phyloP scores from a whole-genome alignment of 2,329 filamentous ascomycete species.

The Aspergillus novoparasiticus region DNA sequence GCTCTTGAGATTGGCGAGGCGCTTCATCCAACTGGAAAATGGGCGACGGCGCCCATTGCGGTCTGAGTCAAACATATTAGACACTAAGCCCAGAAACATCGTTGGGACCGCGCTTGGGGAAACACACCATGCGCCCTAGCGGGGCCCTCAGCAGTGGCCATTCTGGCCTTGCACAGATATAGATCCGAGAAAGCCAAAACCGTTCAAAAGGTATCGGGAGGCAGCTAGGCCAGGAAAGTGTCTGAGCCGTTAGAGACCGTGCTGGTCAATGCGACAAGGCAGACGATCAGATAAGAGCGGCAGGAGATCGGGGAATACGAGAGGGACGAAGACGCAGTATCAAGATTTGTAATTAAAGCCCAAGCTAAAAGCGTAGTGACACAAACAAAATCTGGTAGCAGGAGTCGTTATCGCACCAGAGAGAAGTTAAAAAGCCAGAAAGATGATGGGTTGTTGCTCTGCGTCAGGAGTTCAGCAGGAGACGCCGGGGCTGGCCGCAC shows the following conservation, averaged over 20 bases:
- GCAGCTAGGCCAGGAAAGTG: not conserved
- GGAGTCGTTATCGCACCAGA: not conserved
- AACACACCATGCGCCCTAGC: slow-evolving; percentile 50
- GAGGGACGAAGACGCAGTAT: not conserved
- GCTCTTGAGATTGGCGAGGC: slow-evolving; percentile 82
- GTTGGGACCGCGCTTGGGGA: slow-evolving; percentile 2
- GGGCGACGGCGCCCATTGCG: slow-evolving; percentile 75
- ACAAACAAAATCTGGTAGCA: not conserved
- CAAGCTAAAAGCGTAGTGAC: not conserved
- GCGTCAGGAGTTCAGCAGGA: slow-evolving; percentile 4
- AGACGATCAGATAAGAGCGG: slow-evolving; percentile 8
- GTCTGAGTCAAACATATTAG: slow-evolving; percentile 52
- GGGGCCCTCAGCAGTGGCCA: slow-evolving; percentile 39
- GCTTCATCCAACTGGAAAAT: slow-evolving; percentile 93
- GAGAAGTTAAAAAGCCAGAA: not conserved
- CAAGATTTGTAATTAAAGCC: not conserved
- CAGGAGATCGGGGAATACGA: not conserved
- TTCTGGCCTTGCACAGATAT: slow-evolving; percentile 18
- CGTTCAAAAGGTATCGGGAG: not conserved
- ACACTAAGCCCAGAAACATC: not conserved
- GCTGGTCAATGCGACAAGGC: not conserved
- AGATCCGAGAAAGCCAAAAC: not conserved
- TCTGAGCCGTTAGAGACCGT: not conserved
- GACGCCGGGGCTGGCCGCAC: slow-evolving; percentile 3
- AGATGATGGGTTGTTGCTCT: not conserved